Base-by-base conservation (phyloP, 257 asterid genomes). In the Paraleonurus japonicus region DNA sequence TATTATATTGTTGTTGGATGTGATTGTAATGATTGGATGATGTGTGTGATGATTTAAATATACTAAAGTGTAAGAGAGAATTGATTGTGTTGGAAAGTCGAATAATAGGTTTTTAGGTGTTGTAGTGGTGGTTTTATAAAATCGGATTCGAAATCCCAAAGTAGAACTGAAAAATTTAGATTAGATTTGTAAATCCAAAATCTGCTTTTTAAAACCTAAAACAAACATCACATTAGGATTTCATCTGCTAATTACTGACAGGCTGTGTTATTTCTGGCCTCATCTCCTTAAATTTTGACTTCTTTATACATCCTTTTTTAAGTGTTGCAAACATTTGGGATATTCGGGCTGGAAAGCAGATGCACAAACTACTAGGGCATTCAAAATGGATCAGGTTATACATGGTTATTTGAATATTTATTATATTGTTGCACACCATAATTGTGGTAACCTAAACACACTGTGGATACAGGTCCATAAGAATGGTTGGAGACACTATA, bases 301-400 rank as follows among this genome's bases (percentile, higher is more conserved):
- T 84, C 57, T 70, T 53, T 26, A 23, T 78, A 27, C 39, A 47
- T 75, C 54, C 24, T 41, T 82, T 74, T 51, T 80, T 62, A 71
- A 89, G 98, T 72, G 83, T 86, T 80, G 98, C 86, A 43, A 84
- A 82, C 80, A 80, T 94, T 80, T 91, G 99, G 99, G 99, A 94
- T 74, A 90, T 94, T 68, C 96, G 99, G 66, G 88, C 98, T 61
- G 91, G 95, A 70, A 82, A 77, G 82, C 95, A 84, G 85, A 91
- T 91, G 96, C 96, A 91, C 88, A 89, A 89, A 87, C 93, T 94
- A 70, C 62, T 76, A 67, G 99, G 99, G 73, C 99, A 94, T 82
- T 86, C 96, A 58, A 88, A 89, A 78, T 94, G 99, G 99, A 88
- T 94, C 64, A 89, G 96, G 98, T 85, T 76, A 75, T 79, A 70